These are phyloP conservation scores for Cotoneaster glaucophyllus DNA, from an alignment of 306 rosid genomes.

Conservation along the genomic window DNA sequence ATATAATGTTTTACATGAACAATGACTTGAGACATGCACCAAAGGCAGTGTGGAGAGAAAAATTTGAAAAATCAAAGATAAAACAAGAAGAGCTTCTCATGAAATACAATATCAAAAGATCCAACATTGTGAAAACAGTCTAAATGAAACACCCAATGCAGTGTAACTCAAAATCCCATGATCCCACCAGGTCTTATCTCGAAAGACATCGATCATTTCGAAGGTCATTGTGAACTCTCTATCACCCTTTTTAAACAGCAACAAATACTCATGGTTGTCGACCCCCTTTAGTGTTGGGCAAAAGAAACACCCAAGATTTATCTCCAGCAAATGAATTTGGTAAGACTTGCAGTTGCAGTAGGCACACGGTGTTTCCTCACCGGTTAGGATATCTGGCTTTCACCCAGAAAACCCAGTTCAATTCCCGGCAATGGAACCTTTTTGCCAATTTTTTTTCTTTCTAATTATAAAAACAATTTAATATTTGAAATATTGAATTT, in stretches of 20 bases:
- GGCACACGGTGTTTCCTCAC: no score
- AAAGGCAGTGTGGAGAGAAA: background rate
- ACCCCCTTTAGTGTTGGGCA: background rate
- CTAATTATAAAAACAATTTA: no score
- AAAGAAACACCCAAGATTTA: background rate
- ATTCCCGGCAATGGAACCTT: conserved; percentile 77
- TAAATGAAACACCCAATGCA: background rate
- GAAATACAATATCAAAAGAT: background rate
- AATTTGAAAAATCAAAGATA: background rate
- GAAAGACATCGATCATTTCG: background rate
- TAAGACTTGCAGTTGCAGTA: background rate
- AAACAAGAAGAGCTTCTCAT: background rate
- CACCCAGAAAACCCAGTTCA: conserved; percentile 99
- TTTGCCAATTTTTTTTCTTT: background rate
- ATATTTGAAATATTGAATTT: no score
- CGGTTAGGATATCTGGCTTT: conserved; percentile 99
- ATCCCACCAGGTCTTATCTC: background rate
- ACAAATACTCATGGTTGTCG: background rate
- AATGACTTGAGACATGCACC: background rate
- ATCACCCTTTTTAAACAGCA: background rate
- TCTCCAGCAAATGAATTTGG: background rate
- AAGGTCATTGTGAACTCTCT: background rate
- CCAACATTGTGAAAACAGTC: background rate
- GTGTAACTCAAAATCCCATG: background rate
- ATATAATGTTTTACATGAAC: conserved; percentile 6